Evolutionary conservation across 2,329 filamentous ascomycete genomes (phyloP).

Genomic region (Penicillium sclerotigenum): DNA sequence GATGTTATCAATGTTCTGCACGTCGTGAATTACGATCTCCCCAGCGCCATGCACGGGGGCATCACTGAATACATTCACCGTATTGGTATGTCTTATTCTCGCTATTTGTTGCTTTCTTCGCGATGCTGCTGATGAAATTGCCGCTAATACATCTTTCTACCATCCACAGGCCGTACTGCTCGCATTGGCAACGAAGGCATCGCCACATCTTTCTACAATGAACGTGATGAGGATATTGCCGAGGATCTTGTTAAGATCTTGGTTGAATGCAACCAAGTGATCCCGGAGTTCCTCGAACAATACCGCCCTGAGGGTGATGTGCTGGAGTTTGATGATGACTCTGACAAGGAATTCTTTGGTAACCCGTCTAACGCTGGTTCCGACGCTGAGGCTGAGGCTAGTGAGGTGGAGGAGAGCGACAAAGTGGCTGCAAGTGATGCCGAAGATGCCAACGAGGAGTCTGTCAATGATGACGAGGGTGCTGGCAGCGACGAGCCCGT

Average conservation of each 20-base stretch:
- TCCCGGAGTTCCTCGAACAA: slow-evolving; percentile 76
- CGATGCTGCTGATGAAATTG: not conserved
- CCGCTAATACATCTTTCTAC: not conserved
- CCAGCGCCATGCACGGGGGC: slow-evolving; percentile 70
- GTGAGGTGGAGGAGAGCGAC: not conserved
- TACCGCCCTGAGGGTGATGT: slow-evolving; percentile 48
- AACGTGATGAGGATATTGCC: slow-evolving; percentile 69
- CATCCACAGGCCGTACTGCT: slow-evolving; percentile 71
- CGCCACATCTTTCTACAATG: slow-evolving; percentile 85
- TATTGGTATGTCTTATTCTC: slow-evolving; percentile 65
- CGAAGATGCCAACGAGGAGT: not conserved
- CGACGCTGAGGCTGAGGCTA: not conserved
- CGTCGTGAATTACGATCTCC: slow-evolving; percentile 91
- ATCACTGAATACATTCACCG: slow-evolving; percentile 93
- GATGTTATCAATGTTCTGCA: slow-evolving; percentile 85
- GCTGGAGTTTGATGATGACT: slow-evolving; percentile 54
- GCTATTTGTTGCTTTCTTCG: too few species aligned
- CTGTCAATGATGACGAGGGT: not conserved
- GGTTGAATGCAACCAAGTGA: slow-evolving; percentile 69
- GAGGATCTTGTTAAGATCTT: slow-evolving; percentile 75
- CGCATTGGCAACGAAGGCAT: slow-evolving; percentile 85
- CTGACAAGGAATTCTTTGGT: slow-evolving; percentile 42
- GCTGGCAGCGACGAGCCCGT: not conserved
- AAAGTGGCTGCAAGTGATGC: not conserved
- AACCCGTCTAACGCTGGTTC: not conserved